A percentile compares a stretch with the other conserved stretches of the same genome.
These are phyloP conservation scores for Geranium incanum DNA, from an alignment of 441 rosid species.

Conservation along the genomic window DNA sequence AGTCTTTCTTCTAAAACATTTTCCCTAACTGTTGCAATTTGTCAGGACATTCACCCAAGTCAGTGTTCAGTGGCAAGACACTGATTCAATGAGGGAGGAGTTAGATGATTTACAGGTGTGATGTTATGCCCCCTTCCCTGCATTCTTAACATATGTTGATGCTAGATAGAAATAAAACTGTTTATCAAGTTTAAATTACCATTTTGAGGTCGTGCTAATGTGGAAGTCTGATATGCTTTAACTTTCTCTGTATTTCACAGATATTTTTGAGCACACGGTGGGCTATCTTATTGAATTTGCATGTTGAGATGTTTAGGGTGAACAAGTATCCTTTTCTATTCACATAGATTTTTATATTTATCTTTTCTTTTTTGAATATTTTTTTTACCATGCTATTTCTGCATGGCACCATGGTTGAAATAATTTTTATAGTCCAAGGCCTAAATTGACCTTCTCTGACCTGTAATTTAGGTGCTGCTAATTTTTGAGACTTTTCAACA, in stretches of 20 bases:
- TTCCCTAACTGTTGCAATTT: conserved; percentile 20
- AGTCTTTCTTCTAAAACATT: conserved; percentile 12
- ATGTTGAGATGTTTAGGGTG: conserved; percentile 97
- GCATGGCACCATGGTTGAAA: not conserved
- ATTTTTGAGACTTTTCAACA: not conserved
- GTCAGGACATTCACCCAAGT: conserved; percentile 98
- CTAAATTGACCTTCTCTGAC: not conserved
- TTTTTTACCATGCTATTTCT: not conserved
- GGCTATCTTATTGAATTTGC: conserved; percentile 96
- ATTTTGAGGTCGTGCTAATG: conserved; percentile 12
- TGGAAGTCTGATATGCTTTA: conserved; percentile 15
- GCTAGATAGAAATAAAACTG: not conserved
- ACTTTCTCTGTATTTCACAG: conserved; percentile 36
- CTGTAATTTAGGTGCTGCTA: conserved; percentile 6
- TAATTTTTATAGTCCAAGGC: conserved; percentile 5
- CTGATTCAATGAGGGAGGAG: conserved; percentile 97
- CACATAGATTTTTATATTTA: conserved; percentile 15
- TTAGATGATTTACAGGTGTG: conserved; percentile 92
- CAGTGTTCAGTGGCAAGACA: conserved; percentile 98
- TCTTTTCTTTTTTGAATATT: conserved; percentile 10
- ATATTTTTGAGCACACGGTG: conserved; percentile 97
- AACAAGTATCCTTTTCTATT: conserved; percentile 84
- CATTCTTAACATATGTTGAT: not conserved
- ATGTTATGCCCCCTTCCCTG: conserved; percentile 14
- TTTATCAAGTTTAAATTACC: conserved; percentile 10